Evolutionary conservation across 2,329 filamentous ascomycete genomes (phyloP), one percentile per base, ranked within the genome.

Genomic region (Botrytis squamosa): DNA sequence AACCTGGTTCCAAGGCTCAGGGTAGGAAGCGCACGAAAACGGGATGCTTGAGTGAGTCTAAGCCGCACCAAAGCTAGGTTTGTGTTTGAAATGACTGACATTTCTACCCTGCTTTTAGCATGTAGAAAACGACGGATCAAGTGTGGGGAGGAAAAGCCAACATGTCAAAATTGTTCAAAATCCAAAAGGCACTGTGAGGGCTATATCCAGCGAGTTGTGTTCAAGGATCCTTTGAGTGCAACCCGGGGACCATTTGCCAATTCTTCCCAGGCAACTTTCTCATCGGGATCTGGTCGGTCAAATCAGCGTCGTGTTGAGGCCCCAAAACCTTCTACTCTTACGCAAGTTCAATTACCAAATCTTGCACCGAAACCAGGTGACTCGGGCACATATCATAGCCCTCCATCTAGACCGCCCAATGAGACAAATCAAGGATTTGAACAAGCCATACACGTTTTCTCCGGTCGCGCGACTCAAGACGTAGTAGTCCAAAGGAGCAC

Each of bases 121-220:
- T 99, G 96, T 84, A 92, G 96, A 76, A 95, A 93, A 83, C 91
- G 96, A 71, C 92, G 96, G 76, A 98, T 99, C 83, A 99, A 98
- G 84, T 99, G 96, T 82, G 96, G 96, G 75, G 96, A 98, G 82
- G 93, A 94, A 79, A 89, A 92, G 68, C 93, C 93, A 40, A 92
- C 72, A 42, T 96, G 93, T 83, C 90, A 88, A 80, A 97, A 97
- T 80, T 97, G 93, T 83, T 90, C 92, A 84, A 96, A 95, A 80
- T 95, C 93, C 29, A 95, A 95, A 82, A 88, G 93, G 22, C 86
- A 90, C 77, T 97, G 93, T 81, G 93, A 96, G 82, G 93, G 93
- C 71, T 96, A 96, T 82, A 94, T 90, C 77, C 92, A 93, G 81
- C 89, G 92, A 65, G 90, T 96, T 71, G 86, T 94, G 74, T 96